Evolutionary conservation across 257 asterid genomes (phyloP).

Genomic region (Cruciata laevipes): DNA sequence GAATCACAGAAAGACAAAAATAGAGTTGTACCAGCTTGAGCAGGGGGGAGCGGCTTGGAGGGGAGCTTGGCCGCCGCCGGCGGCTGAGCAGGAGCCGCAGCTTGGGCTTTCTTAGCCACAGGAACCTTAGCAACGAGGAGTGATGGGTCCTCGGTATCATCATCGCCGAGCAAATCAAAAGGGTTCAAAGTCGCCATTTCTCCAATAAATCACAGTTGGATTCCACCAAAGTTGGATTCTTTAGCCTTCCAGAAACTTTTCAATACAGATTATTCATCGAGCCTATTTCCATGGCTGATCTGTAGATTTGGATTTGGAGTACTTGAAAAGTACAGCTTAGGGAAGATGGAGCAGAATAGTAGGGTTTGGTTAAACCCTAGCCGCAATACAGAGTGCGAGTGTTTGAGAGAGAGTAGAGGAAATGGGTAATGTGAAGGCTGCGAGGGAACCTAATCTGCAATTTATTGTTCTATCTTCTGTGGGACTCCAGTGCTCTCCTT

Average conservation of each 20-base stretch:
- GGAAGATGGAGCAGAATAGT: slow-evolving; percentile 4
- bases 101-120: slow-evolving; percentile 44
- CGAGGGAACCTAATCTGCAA: slow-evolving; percentile 19
- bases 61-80: slow-evolving; percentile 56
- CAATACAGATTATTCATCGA: slow-evolving; percentile 16
- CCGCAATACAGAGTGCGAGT: slow-evolving; percentile 38
- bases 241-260: background rate
- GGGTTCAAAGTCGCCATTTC: slow-evolving; percentile 78
- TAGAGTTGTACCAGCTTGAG: slow-evolving; percentile 54
- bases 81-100: slow-evolving; percentile 25
- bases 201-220: slow-evolving; percentile 19
- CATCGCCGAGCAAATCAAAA: slow-evolving; percentile 80
- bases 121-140: slow-evolving; percentile 52
- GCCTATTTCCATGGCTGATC: slow-evolving; percentile 22
- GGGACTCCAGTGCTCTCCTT: slow-evolving; percentile 9
- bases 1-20: background rate
- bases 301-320: background rate
- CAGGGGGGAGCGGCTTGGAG: slow-evolving; percentile 64
- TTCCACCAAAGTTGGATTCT: slow-evolving; percentile 3
- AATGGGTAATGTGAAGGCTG: background rate
- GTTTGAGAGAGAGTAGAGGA: slow-evolving; percentile 9
- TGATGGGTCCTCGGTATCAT: slow-evolving; percentile 59
- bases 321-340: background rate
- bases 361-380: slow-evolving; percentile 69
- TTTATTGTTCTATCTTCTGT: slow-evolving; percentile 14